Evolutionary conservation across 768 basidiomycete species (phyloP).

Genomic region (Lactarius hengduanensis): DNA sequence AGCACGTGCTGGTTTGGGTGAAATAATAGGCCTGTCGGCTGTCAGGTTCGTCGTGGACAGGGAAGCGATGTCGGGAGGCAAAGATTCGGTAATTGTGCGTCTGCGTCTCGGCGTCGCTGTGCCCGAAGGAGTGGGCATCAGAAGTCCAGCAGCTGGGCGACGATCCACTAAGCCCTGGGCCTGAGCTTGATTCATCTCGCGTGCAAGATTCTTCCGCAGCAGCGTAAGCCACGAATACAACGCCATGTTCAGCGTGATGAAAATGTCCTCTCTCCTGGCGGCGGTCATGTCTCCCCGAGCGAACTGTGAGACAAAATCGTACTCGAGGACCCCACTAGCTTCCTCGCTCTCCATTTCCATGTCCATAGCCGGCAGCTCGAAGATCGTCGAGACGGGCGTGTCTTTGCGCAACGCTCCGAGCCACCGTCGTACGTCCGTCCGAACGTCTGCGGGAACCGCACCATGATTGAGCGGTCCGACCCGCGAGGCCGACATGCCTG

Average conservation of each 20-base stretch:
- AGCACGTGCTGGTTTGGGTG: constrained; percentile 8
- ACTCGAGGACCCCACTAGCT: constrained; percentile 47
- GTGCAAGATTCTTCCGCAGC: constrained; percentile 68
- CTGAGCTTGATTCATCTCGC: constrained; percentile 78
- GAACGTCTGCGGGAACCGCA: constrained; percentile 40
- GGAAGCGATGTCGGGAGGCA: constrained; percentile 10
- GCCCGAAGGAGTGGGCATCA: constrained; percentile 29
- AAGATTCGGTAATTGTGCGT: constrained; percentile 23
- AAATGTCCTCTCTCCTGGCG: constrained; percentile 68
- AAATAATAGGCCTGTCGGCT: constrained; percentile 7
- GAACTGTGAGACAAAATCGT: constrained; percentile 74
- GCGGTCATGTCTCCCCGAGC: constrained; percentile 47
- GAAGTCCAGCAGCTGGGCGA: constrained; percentile 33
- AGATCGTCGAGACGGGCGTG: constrained; percentile 69
- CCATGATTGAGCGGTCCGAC: constrained; percentile 61
- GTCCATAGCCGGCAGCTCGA: constrained; percentile 77
- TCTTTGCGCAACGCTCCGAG: constrained; percentile 57
- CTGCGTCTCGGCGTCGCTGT: constrained; percentile 33
- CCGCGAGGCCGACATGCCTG: constrained; percentile 73
- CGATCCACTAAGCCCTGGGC: constrained; percentile 58
- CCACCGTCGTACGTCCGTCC: constrained; percentile 53
- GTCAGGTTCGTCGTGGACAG: background rate
- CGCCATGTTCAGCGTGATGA: constrained; percentile 80
- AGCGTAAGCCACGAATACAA: constrained; percentile 80
- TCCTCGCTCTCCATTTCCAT: constrained; percentile 81